Conservation (phyloP, 495 filamentous ascomycete species). For the Podospora pseudoanserina region DNA sequence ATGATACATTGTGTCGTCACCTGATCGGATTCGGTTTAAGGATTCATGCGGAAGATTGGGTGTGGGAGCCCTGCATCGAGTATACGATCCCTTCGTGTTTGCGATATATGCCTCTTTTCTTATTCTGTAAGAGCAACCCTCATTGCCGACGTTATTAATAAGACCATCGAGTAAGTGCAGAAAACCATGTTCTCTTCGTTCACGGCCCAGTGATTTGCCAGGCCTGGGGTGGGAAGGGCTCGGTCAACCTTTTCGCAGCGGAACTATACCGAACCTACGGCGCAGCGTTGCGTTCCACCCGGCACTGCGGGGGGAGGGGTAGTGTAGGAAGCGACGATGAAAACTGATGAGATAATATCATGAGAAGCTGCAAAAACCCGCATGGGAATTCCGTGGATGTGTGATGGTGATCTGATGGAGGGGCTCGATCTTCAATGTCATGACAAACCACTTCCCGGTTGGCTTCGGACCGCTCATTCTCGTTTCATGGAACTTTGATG, state of each 20-base stretch:
- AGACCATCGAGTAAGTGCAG: constrained; percentile 19
- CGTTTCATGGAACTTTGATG: not conserved
- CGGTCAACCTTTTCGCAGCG: constrained; percentile 12
- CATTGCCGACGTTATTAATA: constrained; percentile 27
- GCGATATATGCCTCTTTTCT: constrained; percentile 17
- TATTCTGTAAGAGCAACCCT: constrained; percentile 11
- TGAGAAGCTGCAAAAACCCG: not conserved
- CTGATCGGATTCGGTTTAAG: constrained; percentile 28
- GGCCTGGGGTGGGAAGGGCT: not conserved
- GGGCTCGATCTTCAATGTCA: not conserved
- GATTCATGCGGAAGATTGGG: constrained; percentile 23
- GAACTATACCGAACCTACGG: constrained; percentile 1
- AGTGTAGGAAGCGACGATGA: not conserved
- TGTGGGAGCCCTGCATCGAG: constrained; percentile 13
- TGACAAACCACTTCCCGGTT: not conserved
- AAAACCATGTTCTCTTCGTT: constrained; percentile 7
- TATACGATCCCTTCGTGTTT: constrained; percentile 22
- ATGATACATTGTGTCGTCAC: constrained; percentile 32
- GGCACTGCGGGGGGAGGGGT: not conserved
- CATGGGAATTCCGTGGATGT: not conserved
- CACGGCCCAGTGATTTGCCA: constrained; percentile 3
- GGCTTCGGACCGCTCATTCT: not conserved
- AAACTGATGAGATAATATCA: not conserved
- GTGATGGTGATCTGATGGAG: not conserved
- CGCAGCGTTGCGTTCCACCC: constrained; percentile 3